A percentile compares a stretch with the other conserved stretches of the same genome.
These are phyloP conservation scores for Neoboletus brunneissimus DNA, from an alignment of 768 basidiomycete genomes.

Conservation along the genomic window DNA sequence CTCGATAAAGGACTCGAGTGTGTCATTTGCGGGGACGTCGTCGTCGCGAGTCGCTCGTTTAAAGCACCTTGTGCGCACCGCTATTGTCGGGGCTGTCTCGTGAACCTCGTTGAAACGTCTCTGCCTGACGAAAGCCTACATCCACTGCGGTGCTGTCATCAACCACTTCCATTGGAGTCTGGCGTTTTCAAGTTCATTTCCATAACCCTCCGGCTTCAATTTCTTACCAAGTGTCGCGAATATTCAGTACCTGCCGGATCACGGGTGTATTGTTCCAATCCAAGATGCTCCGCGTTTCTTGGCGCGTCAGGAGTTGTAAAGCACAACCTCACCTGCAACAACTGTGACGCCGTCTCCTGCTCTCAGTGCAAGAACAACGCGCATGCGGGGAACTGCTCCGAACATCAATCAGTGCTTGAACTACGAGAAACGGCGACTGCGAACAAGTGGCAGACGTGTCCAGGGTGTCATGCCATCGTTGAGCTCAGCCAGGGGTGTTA, in stretches of 20 bases:
- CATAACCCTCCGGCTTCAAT: slow-evolving; percentile 24
- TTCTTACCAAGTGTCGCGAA: slow-evolving; percentile 45
- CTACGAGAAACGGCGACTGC: slow-evolving; percentile 44
- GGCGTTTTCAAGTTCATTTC: slow-evolving; percentile 33
- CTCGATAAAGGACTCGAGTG: slow-evolving; percentile 25
- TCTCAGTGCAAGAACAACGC: slow-evolving; percentile 45
- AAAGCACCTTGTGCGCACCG: slow-evolving; percentile 43
- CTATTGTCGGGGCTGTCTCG: slow-evolving; percentile 47
- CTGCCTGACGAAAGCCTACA: slow-evolving; percentile 50
- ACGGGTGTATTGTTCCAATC: slow-evolving; percentile 50
- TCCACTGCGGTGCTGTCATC: slow-evolving; percentile 51
- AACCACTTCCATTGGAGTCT: slow-evolving; percentile 30
- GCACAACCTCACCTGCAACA: slow-evolving; percentile 34
- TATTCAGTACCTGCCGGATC: slow-evolving; percentile 40
- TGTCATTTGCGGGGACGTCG: slow-evolving; percentile 41
- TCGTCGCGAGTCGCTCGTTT: slow-evolving; percentile 27
- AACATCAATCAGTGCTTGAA: slow-evolving; percentile 41
- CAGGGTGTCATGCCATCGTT: slow-evolving; percentile 52
- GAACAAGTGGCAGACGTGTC: slow-evolving; percentile 61
- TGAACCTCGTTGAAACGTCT: slow-evolving; percentile 39
- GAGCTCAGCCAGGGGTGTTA: slow-evolving; percentile 58
- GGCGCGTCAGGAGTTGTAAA: slow-evolving; percentile 33
- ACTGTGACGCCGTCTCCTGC: slow-evolving; percentile 45
- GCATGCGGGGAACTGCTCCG: slow-evolving; percentile 44
- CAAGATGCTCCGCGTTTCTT: slow-evolving; percentile 53